Percentiles rank a stretch among this genome's conserved stretches.
These are phyloP conservation scores for Panicum miliaceum DNA, from an alignment of 176 grass and related monocot species.

Conservation along the genomic window DNA sequence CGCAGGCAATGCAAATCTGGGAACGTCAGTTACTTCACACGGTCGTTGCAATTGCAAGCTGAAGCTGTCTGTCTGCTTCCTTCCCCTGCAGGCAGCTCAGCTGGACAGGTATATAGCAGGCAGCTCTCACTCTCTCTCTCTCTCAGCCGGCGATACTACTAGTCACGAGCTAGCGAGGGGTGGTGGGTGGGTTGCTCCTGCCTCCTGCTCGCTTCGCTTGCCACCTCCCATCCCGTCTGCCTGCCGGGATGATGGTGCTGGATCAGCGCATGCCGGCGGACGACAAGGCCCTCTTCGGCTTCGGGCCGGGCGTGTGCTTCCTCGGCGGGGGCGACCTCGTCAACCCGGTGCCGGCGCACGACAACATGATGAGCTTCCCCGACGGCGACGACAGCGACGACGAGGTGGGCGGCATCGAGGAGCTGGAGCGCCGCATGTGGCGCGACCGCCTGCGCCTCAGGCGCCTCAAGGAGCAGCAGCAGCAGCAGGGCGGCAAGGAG, in stretches of 20 bases:
- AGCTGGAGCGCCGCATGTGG: slow-evolving; percentile 89
- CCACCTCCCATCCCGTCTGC: not conserved
- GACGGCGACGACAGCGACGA: slow-evolving; percentile 52
- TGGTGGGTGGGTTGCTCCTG: not conserved
- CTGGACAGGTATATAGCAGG: not conserved
- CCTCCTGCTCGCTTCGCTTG: not conserved
- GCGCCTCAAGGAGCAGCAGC: slow-evolving; percentile 75
- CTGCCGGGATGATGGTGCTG: slow-evolving; percentile 35
- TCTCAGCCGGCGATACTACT: not conserved
- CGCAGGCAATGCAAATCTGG: not conserved
- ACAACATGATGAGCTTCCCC: slow-evolving; percentile 18
- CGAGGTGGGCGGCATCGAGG: slow-evolving; percentile 77
- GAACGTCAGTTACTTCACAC: not conserved
- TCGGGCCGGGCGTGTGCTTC: slow-evolving; percentile 42
- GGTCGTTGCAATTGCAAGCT: too few relatives aligned
- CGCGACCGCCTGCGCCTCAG: slow-evolving; percentile 71
- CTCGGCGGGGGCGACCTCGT: slow-evolving; percentile 53
- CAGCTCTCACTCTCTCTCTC: too few relatives aligned
- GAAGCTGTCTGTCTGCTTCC: not conserved
- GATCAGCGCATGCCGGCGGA: slow-evolving; percentile 35
- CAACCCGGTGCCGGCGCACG: slow-evolving; percentile 37
- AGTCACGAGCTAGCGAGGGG: not conserved
- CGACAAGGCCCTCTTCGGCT: slow-evolving; percentile 31
- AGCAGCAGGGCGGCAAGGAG: slow-evolving; percentile 30
- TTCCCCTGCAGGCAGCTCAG: not conserved